These are phyloP conservation scores for Rugonectria rugulosa DNA, from an alignment of 2,329 filamentous ascomycete species.

Conservation along the genomic window DNA sequence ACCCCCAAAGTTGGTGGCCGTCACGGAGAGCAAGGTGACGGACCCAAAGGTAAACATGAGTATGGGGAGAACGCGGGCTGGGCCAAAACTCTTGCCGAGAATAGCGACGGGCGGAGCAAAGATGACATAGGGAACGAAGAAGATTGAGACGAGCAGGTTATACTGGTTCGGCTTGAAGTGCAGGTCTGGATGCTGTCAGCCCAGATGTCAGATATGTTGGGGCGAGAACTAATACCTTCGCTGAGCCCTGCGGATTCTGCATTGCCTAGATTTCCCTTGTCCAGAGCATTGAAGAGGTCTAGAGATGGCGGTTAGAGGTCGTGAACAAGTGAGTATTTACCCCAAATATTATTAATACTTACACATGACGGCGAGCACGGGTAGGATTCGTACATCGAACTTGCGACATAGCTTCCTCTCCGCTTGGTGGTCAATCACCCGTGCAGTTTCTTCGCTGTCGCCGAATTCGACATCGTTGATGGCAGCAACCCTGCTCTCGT, in stretches of 20 bases:
- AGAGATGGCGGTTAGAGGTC: no score
- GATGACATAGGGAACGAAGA: slow-evolving; percentile 58
- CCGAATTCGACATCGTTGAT: no score
- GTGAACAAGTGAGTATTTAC: no score
- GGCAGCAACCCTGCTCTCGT: no score
- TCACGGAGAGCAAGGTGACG: slow-evolving; percentile 52
- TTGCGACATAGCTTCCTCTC: no score
- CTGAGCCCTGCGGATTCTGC: slow-evolving; percentile 61
- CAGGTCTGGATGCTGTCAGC: slow-evolving; percentile 50
- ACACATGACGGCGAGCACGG: no score
- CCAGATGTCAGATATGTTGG: no score
- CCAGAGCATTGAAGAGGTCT: slow-evolving; percentile 58
- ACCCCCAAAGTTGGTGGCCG: slow-evolving; percentile 53
- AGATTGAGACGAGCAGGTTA: slow-evolving; percentile 54
- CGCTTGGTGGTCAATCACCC: no score
- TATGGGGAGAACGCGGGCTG: slow-evolving; percentile 39
- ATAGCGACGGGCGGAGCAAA: slow-evolving; percentile 57
- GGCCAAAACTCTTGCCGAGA: slow-evolving; percentile 54
- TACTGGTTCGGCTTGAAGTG: slow-evolving; percentile 51
- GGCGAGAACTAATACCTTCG: no score
- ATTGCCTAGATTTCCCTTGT: slow-evolving; percentile 56
- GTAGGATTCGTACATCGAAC: no score
- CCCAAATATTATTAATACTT: no score
- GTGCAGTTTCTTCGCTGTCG: no score
- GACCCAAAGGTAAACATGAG: slow-evolving; percentile 54